Percentiles rank a stretch among this genome's conserved stretches.
These are phyloP conservation scores for Verticillium dahliae DNA, from an alignment of 2,329 filamentous ascomycete species.

Conservation along the genomic window DNA sequence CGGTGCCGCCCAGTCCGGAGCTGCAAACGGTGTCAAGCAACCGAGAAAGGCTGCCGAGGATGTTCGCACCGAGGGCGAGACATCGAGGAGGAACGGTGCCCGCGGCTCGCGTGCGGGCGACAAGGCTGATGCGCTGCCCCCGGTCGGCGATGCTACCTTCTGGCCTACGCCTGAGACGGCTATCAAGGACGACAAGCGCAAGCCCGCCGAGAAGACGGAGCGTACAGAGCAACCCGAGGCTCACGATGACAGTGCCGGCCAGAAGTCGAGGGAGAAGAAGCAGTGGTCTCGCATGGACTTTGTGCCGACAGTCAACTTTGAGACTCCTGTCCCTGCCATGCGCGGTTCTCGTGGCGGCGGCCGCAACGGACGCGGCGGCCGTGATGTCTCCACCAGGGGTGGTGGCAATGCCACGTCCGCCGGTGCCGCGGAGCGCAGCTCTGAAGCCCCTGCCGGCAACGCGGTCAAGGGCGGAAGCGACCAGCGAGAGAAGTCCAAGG, in stretches of 20 bases:
- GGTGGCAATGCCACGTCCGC: conserved; percentile 16
- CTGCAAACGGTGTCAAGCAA: conserved; percentile 30
- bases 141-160: conserved; percentile 67
- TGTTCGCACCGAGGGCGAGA: conserved; percentile 29
- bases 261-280: conserved; percentile 59
- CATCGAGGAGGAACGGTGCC: conserved; percentile 30
- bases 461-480: conserved; percentile 24
- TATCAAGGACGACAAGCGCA: conserved; percentile 65
- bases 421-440: conserved; percentile 28
- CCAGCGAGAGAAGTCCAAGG: conserved; percentile 26
- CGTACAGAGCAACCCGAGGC: conserved; percentile 50
- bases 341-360: conserved; percentile 41
- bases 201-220: conserved; percentile 51
- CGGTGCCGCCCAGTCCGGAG: conserved; percentile 12
- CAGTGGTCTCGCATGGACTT: conserved; percentile 83
- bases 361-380: conserved; percentile 38
- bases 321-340: conserved; percentile 64
- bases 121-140: conserved; percentile 43
- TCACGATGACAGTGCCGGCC: conserved; percentile 43
- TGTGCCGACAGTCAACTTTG: conserved; percentile 78
- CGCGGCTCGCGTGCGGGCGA: conserved; percentile 40
- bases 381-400: conserved; percentile 23
- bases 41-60: conserved; percentile 36
- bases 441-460: conserved; percentile 17
- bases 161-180: conserved; percentile 90